Percentiles rank a stretch among this genome's conserved stretches.
These are phyloP conservation scores for Eutrema heterophyllum DNA, from an alignment of 345 rosid genomes.

Conservation along the genomic window DNA sequence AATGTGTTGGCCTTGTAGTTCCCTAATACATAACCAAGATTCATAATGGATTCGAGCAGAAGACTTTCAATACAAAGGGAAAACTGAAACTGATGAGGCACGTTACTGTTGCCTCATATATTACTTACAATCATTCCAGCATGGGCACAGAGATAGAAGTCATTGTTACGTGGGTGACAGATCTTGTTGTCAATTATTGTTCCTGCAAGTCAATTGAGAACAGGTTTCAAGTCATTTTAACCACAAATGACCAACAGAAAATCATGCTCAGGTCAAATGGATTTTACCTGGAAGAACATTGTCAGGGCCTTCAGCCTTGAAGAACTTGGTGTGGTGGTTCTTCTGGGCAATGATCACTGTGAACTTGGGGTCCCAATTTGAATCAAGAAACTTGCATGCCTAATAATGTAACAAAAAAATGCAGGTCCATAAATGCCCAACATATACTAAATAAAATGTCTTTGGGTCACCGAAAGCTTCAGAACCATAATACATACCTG, in stretches of 20 bases:
- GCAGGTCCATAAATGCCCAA: background rate
- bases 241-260: background rate
- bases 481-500: conserved; percentile 42
- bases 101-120: background rate
- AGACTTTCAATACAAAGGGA: background rate
- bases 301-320: conserved; percentile 39
- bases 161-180: conserved; percentile 74
- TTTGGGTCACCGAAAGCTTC: background rate
- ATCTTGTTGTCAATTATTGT: conserved; percentile 67
- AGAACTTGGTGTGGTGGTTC: conserved; percentile 91
- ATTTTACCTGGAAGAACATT: background rate
- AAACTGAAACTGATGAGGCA: background rate
- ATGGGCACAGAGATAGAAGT: conserved; percentile 87
- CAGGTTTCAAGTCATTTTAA: background rate
- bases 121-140: conserved; percentile 87
- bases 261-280: background rate
- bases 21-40: conserved; percentile 35
- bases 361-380: conserved; percentile 66
- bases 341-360: conserved; percentile 81
- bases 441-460: background rate
- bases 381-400: conserved; percentile 88
- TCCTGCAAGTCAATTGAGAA: conserved; percentile 32
- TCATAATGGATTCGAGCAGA: no score
- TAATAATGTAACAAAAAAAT: conserved; percentile 26
- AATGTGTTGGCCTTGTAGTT: conserved; percentile 79